phyloP scores from a whole-genome alignment of 2,329 filamentous ascomycete species.

The Fusarium sambucinum region DNA sequence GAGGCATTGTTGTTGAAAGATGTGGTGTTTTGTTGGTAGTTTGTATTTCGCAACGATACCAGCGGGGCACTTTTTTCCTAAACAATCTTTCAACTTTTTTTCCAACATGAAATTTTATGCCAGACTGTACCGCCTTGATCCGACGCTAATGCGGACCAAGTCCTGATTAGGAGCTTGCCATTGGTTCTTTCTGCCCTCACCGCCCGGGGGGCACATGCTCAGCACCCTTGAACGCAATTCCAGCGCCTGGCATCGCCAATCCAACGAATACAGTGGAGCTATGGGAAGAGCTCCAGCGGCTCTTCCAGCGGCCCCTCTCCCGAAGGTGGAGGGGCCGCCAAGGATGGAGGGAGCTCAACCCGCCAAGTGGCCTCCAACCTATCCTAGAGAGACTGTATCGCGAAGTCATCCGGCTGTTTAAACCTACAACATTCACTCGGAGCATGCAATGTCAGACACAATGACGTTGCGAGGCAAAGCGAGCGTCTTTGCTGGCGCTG shows the following conservation, averaged over 20 bases:
- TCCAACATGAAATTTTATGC: slow-evolving; percentile 53
- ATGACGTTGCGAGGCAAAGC: slow-evolving; percentile 59
- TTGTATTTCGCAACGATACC: slow-evolving; percentile 40
- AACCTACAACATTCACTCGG: slow-evolving; percentile 40
- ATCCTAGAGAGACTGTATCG: slow-evolving; percentile 10
- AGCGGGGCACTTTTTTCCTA: slow-evolving; percentile 52
- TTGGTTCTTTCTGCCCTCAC: slow-evolving; percentile 21
- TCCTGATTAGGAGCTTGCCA: not conserved
- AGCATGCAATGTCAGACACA: slow-evolving; percentile 54
- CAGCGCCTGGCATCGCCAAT: slow-evolving; percentile 29
- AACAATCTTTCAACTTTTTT: slow-evolving; percentile 52
- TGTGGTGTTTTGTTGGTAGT: slow-evolving; percentile 37
- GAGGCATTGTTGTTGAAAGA: slow-evolving; percentile 66
- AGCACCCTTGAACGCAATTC: slow-evolving; percentile 20
- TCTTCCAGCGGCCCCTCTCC: slow-evolving; percentile 42
- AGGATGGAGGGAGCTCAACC: slow-evolving; percentile 35
- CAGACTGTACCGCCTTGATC: slow-evolving; percentile 47
- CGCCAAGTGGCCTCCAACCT: slow-evolving; percentile 51
- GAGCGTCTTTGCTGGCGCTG: slow-evolving; percentile 79
- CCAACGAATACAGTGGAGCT: slow-evolving; percentile 33
- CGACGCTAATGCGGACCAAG: slow-evolving; percentile 16
- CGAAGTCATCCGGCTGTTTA: slow-evolving; percentile 38
- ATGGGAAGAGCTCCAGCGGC: slow-evolving; percentile 32
- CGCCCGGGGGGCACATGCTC: slow-evolving; percentile 20
- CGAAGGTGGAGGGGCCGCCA: slow-evolving; percentile 38